A percentile compares a stretch with the other conserved stretches of the same genome.
Evolutionary conservation across 148 eudicot genomes (phyloP).

Genomic region (Diospyros lotus): DNA sequence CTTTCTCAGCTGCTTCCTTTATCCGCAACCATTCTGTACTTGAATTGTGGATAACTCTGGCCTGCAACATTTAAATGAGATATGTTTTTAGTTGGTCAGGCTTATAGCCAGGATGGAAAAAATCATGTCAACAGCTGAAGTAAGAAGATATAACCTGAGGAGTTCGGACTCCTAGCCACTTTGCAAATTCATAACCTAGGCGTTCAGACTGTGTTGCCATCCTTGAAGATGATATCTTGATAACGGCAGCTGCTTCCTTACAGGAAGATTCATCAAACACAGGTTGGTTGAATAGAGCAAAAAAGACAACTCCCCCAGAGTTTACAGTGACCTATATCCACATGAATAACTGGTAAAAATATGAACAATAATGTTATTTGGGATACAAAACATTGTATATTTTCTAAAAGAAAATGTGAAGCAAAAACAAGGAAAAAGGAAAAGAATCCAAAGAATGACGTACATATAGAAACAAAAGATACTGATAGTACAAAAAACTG

Average conservation of each 20-base stretch:
- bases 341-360: not conserved
- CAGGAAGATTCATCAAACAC: slow-evolving; percentile 42
- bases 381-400: not conserved
- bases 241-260: slow-evolving; percentile 92
- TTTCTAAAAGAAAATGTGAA: not conserved
- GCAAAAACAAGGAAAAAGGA: not conserved
- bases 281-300: slow-evolving; percentile 73
- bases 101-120: slow-evolving; percentile 3
- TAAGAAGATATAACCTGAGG: slow-evolving; percentile 66
- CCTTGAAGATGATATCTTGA: slow-evolving; percentile 93
- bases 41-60: slow-evolving; percentile 82
- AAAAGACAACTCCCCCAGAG: slow-evolving; percentile 99
- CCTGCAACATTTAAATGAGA: slow-evolving; percentile 35
- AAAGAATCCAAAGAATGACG: not conserved
- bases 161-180: slow-evolving; percentile 87
- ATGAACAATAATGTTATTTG: not conserved
- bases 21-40: slow-evolving; percentile 87
- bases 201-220: slow-evolving; percentile 99
- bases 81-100: not conserved
- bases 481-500: no score
- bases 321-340: slow-evolving; percentile 81
- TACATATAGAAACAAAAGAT: not conserved
- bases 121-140: slow-evolving; percentile 11
- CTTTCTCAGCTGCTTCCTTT: slow-evolving; percentile 91
- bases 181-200: slow-evolving; percentile 95